These are phyloP conservation scores for Senecio squalidus DNA, from an alignment of 140 eudicot genomes.

Conservation along the genomic window DNA sequence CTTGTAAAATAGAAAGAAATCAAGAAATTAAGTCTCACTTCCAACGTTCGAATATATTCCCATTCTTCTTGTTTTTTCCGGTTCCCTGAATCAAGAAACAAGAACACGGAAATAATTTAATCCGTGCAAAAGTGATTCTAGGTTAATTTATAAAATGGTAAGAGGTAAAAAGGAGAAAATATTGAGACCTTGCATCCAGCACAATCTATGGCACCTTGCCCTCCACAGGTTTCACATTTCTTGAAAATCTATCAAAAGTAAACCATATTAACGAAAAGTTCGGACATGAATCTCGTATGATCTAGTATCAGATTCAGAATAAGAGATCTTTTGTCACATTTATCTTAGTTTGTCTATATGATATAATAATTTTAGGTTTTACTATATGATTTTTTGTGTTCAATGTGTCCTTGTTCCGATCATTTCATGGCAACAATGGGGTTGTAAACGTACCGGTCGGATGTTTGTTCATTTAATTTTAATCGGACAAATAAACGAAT, in stretches of 20 bases:
- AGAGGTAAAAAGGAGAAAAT: neutral
- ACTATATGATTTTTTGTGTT: no score
- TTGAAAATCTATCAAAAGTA: conserved; percentile 23
- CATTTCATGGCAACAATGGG: no score
- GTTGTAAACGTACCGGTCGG: no score
- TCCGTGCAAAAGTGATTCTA: neutral
- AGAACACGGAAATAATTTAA: neutral
- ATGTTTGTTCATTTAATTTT: no score
- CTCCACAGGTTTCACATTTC: conserved; percentile 38
- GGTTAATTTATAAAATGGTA: neutral
- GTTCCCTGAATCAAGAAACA: conserved; percentile 55
- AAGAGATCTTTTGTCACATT: no score
- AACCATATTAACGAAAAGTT: neutral
- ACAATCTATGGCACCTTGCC: conserved; percentile 43
- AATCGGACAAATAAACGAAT: no score
- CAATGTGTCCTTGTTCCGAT: no score
- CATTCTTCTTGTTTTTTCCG: conserved; percentile 94
- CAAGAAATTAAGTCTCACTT: conserved; percentile 36
- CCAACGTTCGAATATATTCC: conserved; percentile 97
- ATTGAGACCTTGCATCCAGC: conserved; percentile 39
- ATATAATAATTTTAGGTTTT: no score
- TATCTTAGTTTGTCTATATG: no score
- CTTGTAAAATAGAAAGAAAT: neutral
- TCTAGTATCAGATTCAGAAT: no score
- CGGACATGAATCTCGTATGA: no score